Conservation (phyloP, 2,329 filamentous ascomycete genomes). For the Aspergillus arachidicola region DNA sequence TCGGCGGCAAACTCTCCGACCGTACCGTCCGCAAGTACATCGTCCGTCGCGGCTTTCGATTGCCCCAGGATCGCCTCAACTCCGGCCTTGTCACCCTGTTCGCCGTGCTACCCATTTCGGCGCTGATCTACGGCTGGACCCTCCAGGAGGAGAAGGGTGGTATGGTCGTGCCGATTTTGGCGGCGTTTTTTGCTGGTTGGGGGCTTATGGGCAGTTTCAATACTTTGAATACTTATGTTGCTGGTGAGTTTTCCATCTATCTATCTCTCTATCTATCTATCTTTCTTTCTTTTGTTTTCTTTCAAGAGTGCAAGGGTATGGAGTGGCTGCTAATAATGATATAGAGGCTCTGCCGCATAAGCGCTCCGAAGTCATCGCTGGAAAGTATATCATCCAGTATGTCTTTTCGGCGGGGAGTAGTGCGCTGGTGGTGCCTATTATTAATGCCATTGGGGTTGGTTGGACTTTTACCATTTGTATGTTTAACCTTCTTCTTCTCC, state of each 20-base stretch:
- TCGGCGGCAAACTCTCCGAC: conserved; percentile 71
- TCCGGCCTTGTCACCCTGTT: conserved; percentile 61
- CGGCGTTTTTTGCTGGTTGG: conserved; percentile 72
- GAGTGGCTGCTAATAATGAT: conserved; percentile 67
- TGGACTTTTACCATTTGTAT: conserved; percentile 76
- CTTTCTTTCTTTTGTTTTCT: not conserved
- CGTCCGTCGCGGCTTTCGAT: conserved; percentile 58
- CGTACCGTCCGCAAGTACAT: conserved; percentile 67
- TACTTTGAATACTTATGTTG: conserved; percentile 69
- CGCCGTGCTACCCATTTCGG: conserved; percentile 60
- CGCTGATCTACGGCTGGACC: conserved; percentile 70
- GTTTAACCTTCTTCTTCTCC: conserved; percentile 47
- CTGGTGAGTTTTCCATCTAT: conserved; percentile 25
- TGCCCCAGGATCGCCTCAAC: conserved; percentile 70
- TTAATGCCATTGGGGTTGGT: conserved; percentile 73
- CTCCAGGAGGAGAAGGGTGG: conserved; percentile 59
- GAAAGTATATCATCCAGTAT: conserved; percentile 79
- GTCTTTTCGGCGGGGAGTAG: conserved; percentile 71
- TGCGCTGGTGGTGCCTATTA: conserved; percentile 71
- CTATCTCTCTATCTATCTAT: not conserved
- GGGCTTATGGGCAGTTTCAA: conserved; percentile 76
- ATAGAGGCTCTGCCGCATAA: conserved; percentile 46
- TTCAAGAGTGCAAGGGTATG: not conserved
- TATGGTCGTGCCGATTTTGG: conserved; percentile 64
- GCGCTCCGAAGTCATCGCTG: conserved; percentile 74